Conservation (phyloP, 1,284 basidiomycete species). For the Crucibulum cyathiforme region DNA sequence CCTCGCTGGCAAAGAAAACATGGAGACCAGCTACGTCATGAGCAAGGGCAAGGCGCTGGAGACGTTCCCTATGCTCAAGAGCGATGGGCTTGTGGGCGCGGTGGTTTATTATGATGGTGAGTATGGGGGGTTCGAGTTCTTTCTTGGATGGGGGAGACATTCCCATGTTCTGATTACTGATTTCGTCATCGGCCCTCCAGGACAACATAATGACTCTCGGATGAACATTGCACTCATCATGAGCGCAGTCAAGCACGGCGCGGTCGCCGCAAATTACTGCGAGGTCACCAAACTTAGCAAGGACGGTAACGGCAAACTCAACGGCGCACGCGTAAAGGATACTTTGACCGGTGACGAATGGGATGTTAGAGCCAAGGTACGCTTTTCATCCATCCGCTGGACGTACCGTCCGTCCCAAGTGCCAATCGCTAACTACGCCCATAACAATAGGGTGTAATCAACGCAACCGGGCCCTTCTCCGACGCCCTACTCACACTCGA, state of each 20-base stretch:
- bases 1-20: slow-evolving; percentile 95
- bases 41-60: slow-evolving; percentile 92
- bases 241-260: slow-evolving; percentile 94
- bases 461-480: slow-evolving; percentile 95
- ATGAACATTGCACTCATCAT: slow-evolving; percentile 97
- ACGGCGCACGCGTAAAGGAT: slow-evolving; percentile 83
- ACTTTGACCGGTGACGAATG: slow-evolving; percentile 67
- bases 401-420: background rate
- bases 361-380: slow-evolving; percentile 81
- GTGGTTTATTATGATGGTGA: slow-evolving; percentile 96
- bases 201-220: slow-evolving; percentile 97
- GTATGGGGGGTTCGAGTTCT: background rate
- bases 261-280: slow-evolving; percentile 89
- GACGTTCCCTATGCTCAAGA: slow-evolving; percentile 95
- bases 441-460: slow-evolving; percentile 78
- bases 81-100: slow-evolving; percentile 91
- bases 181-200: slow-evolving; percentile 40
- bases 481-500: slow-evolving; percentile 90
- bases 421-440: too few relatives aligned
- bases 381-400: slow-evolving; percentile 6
- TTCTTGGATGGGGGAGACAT: background rate
- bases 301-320: slow-evolving; percentile 67
- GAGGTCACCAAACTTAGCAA: slow-evolving; percentile 87
- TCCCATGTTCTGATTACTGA: background rate
- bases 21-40: slow-evolving; percentile 96